A percentile compares a stretch with the other conserved stretches of the same genome.
phyloP scores from a whole-genome alignment of 768 basidiomycete species.

The Leccinum arenicola region DNA sequence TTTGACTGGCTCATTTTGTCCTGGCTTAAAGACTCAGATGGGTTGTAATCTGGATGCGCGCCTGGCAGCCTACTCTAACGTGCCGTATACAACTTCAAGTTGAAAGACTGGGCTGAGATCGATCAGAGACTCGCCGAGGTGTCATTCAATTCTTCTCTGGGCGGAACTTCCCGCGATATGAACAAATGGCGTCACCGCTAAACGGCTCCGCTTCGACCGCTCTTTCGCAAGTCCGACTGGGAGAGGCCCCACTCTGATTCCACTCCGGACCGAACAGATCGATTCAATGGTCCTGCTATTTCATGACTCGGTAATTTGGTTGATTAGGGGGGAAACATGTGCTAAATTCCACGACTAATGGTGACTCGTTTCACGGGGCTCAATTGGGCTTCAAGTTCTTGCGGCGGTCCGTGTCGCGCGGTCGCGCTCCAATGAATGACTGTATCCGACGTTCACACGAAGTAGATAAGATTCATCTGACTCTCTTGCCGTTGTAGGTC shows the following conservation, averaged over 20 bases:
- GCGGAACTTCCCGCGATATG: neutral
- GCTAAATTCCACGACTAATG: neutral
- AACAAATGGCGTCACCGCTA: too few relatives aligned
- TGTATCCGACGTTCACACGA: neutral
- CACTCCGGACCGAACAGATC: neutral
- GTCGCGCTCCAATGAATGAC: neutral
- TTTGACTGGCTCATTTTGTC: too few relatives aligned
- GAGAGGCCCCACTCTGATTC: neutral
- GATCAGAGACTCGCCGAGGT: too few relatives aligned
- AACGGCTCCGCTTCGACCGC: neutral
- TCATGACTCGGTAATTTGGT: neutral
- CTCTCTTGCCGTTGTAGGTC: neutral
- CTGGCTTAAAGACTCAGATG: too few relatives aligned
- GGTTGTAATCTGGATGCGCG: too few relatives aligned
- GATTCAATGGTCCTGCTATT: neutral
- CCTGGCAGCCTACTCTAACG: too few relatives aligned
- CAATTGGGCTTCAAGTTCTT: neutral
- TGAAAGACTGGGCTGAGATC: too few relatives aligned
- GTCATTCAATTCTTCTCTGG: conserved; percentile 8
- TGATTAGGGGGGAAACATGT: neutral
- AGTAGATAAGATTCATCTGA: neutral
- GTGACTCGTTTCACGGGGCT: neutral
- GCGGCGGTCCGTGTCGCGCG: neutral
- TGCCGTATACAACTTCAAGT: too few relatives aligned
- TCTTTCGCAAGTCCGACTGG: neutral